Conservation (phyloP, 768 basidiomycete species). For the Pulveroboletus frians region DNA sequence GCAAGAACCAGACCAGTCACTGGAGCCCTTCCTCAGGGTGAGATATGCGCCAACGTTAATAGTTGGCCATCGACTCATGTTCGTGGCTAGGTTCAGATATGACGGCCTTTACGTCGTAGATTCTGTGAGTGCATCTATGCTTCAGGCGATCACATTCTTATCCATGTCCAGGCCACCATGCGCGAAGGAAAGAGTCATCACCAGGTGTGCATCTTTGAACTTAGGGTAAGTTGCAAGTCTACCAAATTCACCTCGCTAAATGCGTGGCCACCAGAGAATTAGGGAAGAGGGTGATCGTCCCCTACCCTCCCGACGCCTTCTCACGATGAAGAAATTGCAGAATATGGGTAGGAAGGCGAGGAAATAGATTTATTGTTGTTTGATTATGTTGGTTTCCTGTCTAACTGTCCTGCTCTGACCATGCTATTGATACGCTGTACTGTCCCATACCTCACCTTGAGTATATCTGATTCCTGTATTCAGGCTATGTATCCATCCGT, state of each 20-base stretch:
- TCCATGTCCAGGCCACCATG: slow-evolving; percentile 13
- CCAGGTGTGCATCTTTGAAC: slow-evolving; percentile 28
- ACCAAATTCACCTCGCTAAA: neutral
- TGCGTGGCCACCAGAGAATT: slow-evolving; percentile 16
- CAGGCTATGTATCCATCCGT: slow-evolving; percentile 16
- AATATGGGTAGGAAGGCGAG: slow-evolving; percentile 8
- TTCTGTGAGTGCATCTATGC: slow-evolving; percentile 10
- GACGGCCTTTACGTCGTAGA: slow-evolving; percentile 30
- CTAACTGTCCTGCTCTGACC: neutral
- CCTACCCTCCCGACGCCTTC: slow-evolving; percentile 22
- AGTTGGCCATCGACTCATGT: neutral
- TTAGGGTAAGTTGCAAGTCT: slow-evolving; percentile 16
- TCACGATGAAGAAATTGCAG: slow-evolving; percentile 5
- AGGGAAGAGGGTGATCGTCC: slow-evolving; percentile 15
- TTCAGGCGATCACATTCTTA: slow-evolving; percentile 1
- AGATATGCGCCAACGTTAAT: neutral
- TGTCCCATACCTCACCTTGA: neutral
- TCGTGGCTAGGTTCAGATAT: slow-evolving; percentile 25
- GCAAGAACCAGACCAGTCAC: slow-evolving; percentile 11
- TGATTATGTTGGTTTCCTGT: neutral
- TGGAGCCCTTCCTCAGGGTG: slow-evolving; percentile 25
- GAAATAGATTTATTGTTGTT: neutral
- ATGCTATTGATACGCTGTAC: slow-evolving; percentile 7
- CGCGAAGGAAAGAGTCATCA: slow-evolving; percentile 16
- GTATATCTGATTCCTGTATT: neutral